Conservation (phyloP, 2,329 filamentous ascomycete genomes). For the Aureobasidium sp. region DNA sequence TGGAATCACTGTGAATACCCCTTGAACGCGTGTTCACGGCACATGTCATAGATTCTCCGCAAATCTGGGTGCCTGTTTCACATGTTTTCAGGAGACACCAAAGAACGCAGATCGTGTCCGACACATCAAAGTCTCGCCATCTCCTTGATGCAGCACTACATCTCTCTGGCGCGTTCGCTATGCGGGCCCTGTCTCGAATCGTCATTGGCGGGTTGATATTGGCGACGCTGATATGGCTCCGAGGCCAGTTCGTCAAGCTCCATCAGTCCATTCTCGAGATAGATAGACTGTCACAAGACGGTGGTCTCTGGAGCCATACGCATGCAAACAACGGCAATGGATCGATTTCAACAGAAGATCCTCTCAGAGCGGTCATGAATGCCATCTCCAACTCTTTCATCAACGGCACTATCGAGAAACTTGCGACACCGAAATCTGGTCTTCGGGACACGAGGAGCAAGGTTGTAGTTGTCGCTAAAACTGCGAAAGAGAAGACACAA, state of each 20-base stretch:
- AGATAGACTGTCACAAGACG: not conserved
- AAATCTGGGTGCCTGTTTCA: slow-evolving; percentile 4
- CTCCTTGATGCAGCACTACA: not conserved
- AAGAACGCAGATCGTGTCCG: not conserved
- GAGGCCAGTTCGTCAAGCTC: not conserved
- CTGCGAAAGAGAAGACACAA: slow-evolving; percentile 37
- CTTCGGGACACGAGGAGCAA: slow-evolving; percentile 11
- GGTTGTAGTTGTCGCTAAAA: slow-evolving; percentile 35
- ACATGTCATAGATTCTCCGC: not conserved
- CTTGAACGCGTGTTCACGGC: not conserved
- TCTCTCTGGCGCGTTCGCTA: not conserved
- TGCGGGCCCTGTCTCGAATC: slow-evolving; percentile 4
- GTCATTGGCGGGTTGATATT: slow-evolving; percentile 1
- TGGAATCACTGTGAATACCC: not conserved
- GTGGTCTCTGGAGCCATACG: not conserved
- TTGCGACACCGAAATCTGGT: slow-evolving; percentile 7
- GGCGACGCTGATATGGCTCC: slow-evolving; percentile 6
- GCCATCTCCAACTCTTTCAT: slow-evolving; percentile 1
- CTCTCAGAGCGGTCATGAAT: not conserved
- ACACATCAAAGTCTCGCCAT: not conserved
- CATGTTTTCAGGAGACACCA: not conserved
- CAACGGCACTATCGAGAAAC: not conserved
- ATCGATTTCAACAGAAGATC: not conserved
- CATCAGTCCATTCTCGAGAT: not conserved
- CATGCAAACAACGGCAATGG: not conserved